Percentiles rank a stretch among this genome's conserved stretches.
Conservation (phyloP, 73 alveolate species). For the Uronychia binucleata region DNA sequence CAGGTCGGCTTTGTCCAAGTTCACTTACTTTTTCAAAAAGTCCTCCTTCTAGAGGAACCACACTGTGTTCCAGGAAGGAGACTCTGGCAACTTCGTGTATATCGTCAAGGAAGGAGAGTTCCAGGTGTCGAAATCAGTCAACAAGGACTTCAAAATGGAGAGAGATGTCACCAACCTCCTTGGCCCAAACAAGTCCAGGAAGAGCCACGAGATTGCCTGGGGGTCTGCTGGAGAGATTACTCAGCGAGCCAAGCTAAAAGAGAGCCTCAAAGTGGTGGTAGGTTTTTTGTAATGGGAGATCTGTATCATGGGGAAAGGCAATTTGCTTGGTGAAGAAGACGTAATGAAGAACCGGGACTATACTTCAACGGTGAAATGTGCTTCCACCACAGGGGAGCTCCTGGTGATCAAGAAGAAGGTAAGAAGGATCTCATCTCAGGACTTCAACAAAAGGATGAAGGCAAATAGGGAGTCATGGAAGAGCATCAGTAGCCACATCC, state of each 20-base stretch:
- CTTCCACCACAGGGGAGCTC: slow-evolving; percentile 9
- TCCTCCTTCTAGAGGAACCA: slow-evolving; percentile 29
- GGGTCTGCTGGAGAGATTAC: not conserved
- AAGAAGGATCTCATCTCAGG: not conserved
- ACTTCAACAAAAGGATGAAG: slow-evolving; percentile 24
- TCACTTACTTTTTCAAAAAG: slow-evolving; percentile 29
- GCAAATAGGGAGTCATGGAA: slow-evolving; percentile 43
- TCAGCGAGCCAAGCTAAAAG: not conserved
- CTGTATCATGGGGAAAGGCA: slow-evolving; percentile 21
- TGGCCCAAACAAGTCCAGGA: not conserved
- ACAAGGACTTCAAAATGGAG: not conserved
- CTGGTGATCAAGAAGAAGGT: slow-evolving; percentile 10
- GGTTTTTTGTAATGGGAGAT: not conserved
- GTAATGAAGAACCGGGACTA: slow-evolving; percentile 3
- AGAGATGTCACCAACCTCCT: not conserved
- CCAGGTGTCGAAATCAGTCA: not conserved
- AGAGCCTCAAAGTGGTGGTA: not conserved
- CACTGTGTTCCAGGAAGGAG: slow-evolving; percentile 35
- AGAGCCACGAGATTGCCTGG: not conserved
- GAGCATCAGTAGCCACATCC: not conserved
- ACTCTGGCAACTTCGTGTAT: slow-evolving; percentile 7
- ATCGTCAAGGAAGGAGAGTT: slow-evolving; percentile 43
- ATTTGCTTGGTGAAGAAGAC: slow-evolving; percentile 51
- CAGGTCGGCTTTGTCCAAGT: slow-evolving; percentile 19
- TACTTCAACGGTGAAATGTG: slow-evolving; percentile 33